Evolutionary conservation across 768 basidiomycete species (phyloP).

Genomic region (Panaeolus papilionaceus): DNA sequence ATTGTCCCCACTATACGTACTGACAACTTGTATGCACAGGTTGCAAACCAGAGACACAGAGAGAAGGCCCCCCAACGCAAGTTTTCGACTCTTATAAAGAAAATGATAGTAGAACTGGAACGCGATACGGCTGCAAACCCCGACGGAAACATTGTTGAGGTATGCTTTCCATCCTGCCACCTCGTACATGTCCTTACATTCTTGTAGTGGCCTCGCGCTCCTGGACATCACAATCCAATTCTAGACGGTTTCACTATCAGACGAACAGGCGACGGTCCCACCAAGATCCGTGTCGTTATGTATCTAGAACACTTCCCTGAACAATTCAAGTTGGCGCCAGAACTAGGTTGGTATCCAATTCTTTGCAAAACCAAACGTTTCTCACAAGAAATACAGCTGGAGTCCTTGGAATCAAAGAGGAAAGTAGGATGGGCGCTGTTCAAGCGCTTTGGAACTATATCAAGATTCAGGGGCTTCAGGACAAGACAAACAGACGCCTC

Average conservation of each 20-base stretch:
- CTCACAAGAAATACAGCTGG: conserved; percentile 44
- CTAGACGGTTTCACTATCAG: conserved; percentile 89
- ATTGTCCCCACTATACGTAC: background rate
- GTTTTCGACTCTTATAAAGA: conserved; percentile 86
- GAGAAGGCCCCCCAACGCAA: conserved; percentile 72
- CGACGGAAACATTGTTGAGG: conserved; percentile 91
- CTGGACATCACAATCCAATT: conserved; percentile 60
- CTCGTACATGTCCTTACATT: conserved; percentile 5
- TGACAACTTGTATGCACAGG: conserved; percentile 38
- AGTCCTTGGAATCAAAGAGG: conserved; percentile 83
- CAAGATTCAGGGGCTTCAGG: conserved; percentile 82
- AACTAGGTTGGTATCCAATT: conserved; percentile 57
- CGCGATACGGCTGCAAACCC: conserved; percentile 81
- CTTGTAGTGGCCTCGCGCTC: conserved; percentile 66
- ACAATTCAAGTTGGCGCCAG: conserved; percentile 79
- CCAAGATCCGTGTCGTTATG: conserved; percentile 83
- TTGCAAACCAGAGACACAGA: conserved; percentile 64
- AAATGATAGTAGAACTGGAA: conserved; percentile 87
- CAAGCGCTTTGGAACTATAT: conserved; percentile 93
- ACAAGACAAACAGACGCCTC: conserved; percentile 77
- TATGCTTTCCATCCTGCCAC: conserved; percentile 36
- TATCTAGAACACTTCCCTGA: conserved; percentile 89
- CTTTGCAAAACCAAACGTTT: conserved; percentile 16
- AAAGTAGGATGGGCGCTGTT: conserved; percentile 80
- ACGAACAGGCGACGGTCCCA: conserved; percentile 79